Evolutionary conservation across 805 yeast genomes (phyloP).

Genomic region (Saturnispora kantuleensis): DNA sequence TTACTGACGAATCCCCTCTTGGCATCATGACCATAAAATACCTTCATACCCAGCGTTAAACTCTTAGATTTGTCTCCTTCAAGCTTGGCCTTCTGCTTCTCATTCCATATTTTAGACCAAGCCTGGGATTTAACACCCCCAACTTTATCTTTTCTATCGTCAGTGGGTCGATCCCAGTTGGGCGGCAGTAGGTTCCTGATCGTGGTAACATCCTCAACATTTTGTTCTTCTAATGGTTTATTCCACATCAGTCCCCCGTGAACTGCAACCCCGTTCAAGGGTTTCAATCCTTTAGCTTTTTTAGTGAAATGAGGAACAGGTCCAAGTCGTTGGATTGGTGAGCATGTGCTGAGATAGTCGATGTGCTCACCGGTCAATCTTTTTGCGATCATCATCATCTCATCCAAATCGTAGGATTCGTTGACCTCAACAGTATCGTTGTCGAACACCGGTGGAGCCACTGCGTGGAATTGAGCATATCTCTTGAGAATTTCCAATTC

Average conservation of each 20-base stretch:
- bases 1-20: conserved; percentile 57
- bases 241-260: conserved; percentile 81
- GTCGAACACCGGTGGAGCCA: conserved; percentile 20
- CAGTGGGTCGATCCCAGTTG: conserved; percentile 47
- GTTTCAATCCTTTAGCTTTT: conserved; percentile 10
- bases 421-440: conserved; percentile 5
- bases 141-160: conserved; percentile 26
- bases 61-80: conserved; percentile 6
- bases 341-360: conserved; percentile 48
- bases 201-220: conserved; percentile 53
- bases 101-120: conserved; percentile 28
- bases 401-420: conserved; percentile 28
- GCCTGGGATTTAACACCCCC: conserved; percentile 22
- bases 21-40: conserved; percentile 88
- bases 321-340: conserved; percentile 55
- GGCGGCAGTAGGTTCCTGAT: conserved; percentile 65
- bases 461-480: conserved; percentile 52
- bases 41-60: conserved; percentile 28
- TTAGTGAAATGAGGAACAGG: conserved; percentile 37
- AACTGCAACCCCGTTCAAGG: conserved; percentile 46
- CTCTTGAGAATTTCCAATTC: conserved; percentile 61
- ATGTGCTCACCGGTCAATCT: conserved; percentile 52
- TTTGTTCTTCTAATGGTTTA: conserved; percentile 41
- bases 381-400: conserved; percentile 39
- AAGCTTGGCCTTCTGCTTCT: conserved; percentile 14